phyloP scores from a whole-genome alignment of 1,284 basidiomycete species.

The Grifola frondosa region DNA sequence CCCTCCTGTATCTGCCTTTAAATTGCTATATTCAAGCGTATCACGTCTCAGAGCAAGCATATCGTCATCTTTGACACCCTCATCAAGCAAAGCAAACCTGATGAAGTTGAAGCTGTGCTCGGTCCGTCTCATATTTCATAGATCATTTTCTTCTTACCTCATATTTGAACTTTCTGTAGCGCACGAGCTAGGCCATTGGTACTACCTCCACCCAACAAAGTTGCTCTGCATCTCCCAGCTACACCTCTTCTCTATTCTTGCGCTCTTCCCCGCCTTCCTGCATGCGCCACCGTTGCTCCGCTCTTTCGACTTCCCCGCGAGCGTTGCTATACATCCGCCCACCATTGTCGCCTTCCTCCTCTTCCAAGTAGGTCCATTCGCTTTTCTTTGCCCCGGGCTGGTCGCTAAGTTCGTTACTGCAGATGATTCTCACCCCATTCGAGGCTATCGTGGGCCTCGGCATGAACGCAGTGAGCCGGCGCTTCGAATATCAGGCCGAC shows the following conservation, averaged over 20 bases:
- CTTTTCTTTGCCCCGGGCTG: background rate
- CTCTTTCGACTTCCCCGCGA: conserved; percentile 83
- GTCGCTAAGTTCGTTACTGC: conserved; percentile 3
- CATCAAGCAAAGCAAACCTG: conserved; percentile 85
- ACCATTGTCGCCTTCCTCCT: conserved; percentile 88
- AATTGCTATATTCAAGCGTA: background rate
- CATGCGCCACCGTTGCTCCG: conserved; percentile 81
- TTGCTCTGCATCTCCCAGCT: conserved; percentile 84
- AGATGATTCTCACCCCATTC: conserved; percentile 83
- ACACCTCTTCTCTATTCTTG: conserved; percentile 85
- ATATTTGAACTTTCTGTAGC: conserved; percentile 41
- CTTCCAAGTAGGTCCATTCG: conserved; percentile 57
- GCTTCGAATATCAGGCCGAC: conserved; percentile 91
- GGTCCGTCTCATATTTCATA: conserved; percentile 30
- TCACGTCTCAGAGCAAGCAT: conserved; percentile 69
- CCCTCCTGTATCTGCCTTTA: conserved; percentile 7
- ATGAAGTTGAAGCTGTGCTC: conserved; percentile 88
- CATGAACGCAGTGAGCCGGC: conserved; percentile 80
- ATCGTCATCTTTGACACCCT: conserved; percentile 98
- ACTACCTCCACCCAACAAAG: conserved; percentile 85
- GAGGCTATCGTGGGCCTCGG: conserved; percentile 76
- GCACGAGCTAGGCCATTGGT: conserved; percentile 97
- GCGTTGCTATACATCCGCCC: conserved; percentile 68
- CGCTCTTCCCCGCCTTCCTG: conserved; percentile 90
- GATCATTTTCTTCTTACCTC: background rate